Base-by-base conservation (phyloP, 2,329 filamentous ascomycete species). In the Diaporthe humulicola region DNA sequence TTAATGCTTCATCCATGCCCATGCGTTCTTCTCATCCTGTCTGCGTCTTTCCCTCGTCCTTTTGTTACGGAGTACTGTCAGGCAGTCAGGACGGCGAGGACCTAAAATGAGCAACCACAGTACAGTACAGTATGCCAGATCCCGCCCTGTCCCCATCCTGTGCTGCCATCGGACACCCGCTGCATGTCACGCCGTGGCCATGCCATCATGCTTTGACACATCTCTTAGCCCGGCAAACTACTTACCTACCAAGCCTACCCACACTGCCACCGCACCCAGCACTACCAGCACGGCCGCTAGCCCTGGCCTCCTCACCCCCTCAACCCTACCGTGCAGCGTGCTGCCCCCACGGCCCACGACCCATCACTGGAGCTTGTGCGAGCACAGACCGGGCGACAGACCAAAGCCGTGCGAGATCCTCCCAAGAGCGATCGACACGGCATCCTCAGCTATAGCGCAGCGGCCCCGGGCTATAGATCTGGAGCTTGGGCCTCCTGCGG, bases 401-500 rank as follows among this genome's bases (percentile, higher is more conserved):
- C 58, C 48, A 60, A 61, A 58, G 48, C 70, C 70, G 40, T 72
- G 60, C 57, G 57, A 69, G 64, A 69, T 69, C 64, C 64, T n/a
- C 64, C 64, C 64, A 40, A 40, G 33, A 54, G 57, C 57, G 70
- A 72, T 72, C 70, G 70, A 64, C 70, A 72, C 70, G 70, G 48
- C 70, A 64, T 72, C 70, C 57, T 64, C 48, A 72, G 57, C 70
- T 72, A 72, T 72, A 72, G 28, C 57, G 25, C 33, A 54, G n/a
- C 8, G 2, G 22, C 45, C 70, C 70, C 57, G 36, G 57, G 36
- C 45, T 72, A 72, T 72, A 72, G 45, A 60, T 64, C 50, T 64
- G 57, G 42, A 72, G 70, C 70, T 72, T 72, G 70, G 70, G 48
- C 70, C 70, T 36, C 40, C 50, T 70, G 67, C 64, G 48, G 64